Evolutionary conservation across 2,329 filamentous ascomycete species (phyloP), one percentile per base, ranked within the genome.

Genomic region (Fusarium sp.): DNA sequence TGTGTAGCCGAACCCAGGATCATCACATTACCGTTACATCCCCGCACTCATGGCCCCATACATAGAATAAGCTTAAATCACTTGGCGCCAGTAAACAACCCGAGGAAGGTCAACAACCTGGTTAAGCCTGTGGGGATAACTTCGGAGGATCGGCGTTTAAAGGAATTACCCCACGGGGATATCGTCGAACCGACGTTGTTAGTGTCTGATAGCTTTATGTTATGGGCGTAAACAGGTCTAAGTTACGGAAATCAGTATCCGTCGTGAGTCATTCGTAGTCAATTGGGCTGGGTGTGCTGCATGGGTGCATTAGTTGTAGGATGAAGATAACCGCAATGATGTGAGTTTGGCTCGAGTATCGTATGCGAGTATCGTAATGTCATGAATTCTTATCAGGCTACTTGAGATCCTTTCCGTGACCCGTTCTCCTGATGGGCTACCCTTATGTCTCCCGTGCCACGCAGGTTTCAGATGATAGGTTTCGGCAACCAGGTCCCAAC

Each of bases 111-210:
- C 42, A 61, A 52, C 42, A 69, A 45, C 48, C 60, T 39, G 31
- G 59, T n/a, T 31, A 21, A 25, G n/a, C 27, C 11, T 61, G 55
- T 70, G 69, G 70, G 56, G 70, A 71, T 63, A 48, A 33, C 67
- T 56, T 73, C 66, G 70, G 70, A 45, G 39, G 57, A 60, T 74
- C 74, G 73, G 74, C 68, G 59, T 70, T 70, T 57, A 61, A 42
- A 48, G 61, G 55, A 63, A 62, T 65, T 70, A 60, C 66, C 68
- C 74, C 70, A 69, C 74, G 66, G 67, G 57, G 55, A 48, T 60
- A 31, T 56, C 35, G 21, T 39, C n/a, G 14, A 39, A 31, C 25
- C 27, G 18, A 42, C 11, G 21, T 48, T 27, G 16, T 21, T 27
- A 18, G n/a, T 29, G 21, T 33, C 31, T 21, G 23, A 10, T n/a